Evolutionary conservation across 495 filamentous ascomycete species (phyloP).

Genomic region (Pyrenula aspistea): DNA sequence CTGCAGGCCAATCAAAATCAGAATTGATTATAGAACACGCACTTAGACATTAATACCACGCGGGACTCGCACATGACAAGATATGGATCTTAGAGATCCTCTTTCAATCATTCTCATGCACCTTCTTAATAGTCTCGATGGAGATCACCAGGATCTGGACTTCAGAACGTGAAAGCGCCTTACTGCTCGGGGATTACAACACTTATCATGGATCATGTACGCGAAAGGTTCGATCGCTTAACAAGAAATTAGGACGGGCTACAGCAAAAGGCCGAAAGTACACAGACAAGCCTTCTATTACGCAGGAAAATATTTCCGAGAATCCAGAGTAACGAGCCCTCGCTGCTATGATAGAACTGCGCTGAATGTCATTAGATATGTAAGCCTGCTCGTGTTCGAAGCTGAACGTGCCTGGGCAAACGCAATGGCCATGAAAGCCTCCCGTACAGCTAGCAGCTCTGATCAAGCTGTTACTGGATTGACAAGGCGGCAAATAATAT

Average conservation of each 20-base stretch:
- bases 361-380: slow-evolving; percentile 45
- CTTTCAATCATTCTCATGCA: too few species aligned
- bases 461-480: slow-evolving; percentile 65
- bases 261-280: slow-evolving; percentile 81
- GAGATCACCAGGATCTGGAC: slow-evolving; percentile 81
- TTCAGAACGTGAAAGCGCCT: slow-evolving; percentile 62
- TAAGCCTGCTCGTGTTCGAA: slow-evolving; percentile 66
- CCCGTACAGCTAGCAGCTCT: slow-evolving; percentile 60
- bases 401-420: slow-evolving; percentile 93
- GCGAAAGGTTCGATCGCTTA: slow-evolving; percentile 67
- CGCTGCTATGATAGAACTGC: background rate
- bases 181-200: slow-evolving; percentile 79
- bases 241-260: slow-evolving; percentile 71
- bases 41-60: too few species aligned
- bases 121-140: too few species aligned
- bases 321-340: slow-evolving; percentile 57
- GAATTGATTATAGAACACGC: too few species aligned
- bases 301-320: slow-evolving; percentile 59
- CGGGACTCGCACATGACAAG: too few species aligned
- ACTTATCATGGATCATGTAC: slow-evolving; percentile 72
- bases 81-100: too few species aligned
- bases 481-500: slow-evolving; percentile 75
- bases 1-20: too few species aligned
- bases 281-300: slow-evolving; percentile 55
- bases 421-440: slow-evolving; percentile 85